Base-by-base conservation (phyloP, 352 stramenopile species). In the Pythium dissimile region DNA sequence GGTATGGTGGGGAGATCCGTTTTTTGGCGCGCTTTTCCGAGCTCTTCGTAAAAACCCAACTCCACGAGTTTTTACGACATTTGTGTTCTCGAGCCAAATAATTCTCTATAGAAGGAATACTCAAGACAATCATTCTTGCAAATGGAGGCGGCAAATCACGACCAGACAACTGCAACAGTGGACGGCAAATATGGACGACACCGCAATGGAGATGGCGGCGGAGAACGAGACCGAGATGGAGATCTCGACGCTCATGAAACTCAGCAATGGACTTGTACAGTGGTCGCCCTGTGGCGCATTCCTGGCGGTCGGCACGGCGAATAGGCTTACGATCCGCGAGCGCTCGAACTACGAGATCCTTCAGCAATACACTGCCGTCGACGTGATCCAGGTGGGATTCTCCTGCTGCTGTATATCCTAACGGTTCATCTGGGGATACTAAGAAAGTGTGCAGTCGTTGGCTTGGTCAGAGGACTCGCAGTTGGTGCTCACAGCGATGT, bases 401-500 rank as follows among this genome's bases (percentile, higher is more conserved):
- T 8, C 18, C 13, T 7, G 28, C 6, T 41, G 2, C n/a, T n/a
- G n/a, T n/a, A n/a, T n/a, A n/a, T n/a, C n/a, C n/a, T n/a, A n/a
- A n/a, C n/a, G n/a, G n/a, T n/a, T n/a, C n/a, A n/a, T n/a, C n/a
- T n/a, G n/a, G n/a, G n/a, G n/a, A n/a, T n/a, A n/a, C n/a, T n/a
- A n/a, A n/a, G n/a, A n/a, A n/a, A n/a, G n/a, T n/a, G 27, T 37
- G 38, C 37, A 71, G 67, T 57, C 73, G 5, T 42, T 89, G 26
- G 60, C 54, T 2, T 89, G 80, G 82, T 88, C 80, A 6, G 59
- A 76, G 4, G 78, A 89, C 63, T 86, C 82, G 52, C 71, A 87
- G 30, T 43, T 92, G 16, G 75, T 94, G 23, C 57, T 76, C 18
- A 84, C 75, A 20, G 68, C 73, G 20, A 77, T 80, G 65, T 75